phyloP scores from a whole-genome alignment of 1,284 basidiomycete genomes.

The Rhizoctonia solani region DNA sequence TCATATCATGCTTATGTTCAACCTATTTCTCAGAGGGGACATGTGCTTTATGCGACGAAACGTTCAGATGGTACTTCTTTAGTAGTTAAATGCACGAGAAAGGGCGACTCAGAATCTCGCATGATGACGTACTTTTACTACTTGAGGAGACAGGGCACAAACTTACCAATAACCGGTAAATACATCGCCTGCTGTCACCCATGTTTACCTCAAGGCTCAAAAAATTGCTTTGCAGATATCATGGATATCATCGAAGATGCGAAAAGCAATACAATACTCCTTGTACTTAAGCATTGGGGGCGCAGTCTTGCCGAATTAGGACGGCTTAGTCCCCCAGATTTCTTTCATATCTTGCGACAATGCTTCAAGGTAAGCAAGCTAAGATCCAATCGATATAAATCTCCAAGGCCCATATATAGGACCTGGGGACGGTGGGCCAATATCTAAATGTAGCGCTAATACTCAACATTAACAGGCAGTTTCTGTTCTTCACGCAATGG shows the following conservation, averaged over 20 bases:
- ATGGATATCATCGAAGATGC: slow-evolving; percentile 3
- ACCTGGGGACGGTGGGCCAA: too few relatives aligned
- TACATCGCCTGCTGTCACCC: background rate
- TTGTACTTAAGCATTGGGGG: slow-evolving; percentile 24
- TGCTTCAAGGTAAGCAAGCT: slow-evolving; percentile 12
- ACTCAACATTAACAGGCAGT: slow-evolving; percentile 11
- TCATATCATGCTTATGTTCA: background rate
- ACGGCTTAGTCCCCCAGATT: background rate
- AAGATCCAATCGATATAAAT: too few relatives aligned
- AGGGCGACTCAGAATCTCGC: background rate
- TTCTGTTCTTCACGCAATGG: slow-evolving; percentile 17
- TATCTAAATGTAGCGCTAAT: too few relatives aligned
- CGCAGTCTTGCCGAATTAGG: slow-evolving; percentile 23
- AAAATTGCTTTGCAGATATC: background rate
- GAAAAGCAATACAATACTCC: background rate
- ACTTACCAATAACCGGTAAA: slow-evolving; percentile 17
- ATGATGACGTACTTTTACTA: slow-evolving; percentile 2
- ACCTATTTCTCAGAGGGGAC: background rate
- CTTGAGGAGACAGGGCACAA: background rate
- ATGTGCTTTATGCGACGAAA: slow-evolving; percentile 11
- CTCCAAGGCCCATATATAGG: too few relatives aligned
- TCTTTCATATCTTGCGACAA: slow-evolving; percentile 24
- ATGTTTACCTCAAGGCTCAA: background rate
- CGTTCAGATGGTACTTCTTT: background rate
- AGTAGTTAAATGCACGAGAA: slow-evolving; percentile 20